Evolutionary conservation across 208 protist genomes (phyloP).

Genomic region (Acanthamoeba culbertsoni): DNA sequence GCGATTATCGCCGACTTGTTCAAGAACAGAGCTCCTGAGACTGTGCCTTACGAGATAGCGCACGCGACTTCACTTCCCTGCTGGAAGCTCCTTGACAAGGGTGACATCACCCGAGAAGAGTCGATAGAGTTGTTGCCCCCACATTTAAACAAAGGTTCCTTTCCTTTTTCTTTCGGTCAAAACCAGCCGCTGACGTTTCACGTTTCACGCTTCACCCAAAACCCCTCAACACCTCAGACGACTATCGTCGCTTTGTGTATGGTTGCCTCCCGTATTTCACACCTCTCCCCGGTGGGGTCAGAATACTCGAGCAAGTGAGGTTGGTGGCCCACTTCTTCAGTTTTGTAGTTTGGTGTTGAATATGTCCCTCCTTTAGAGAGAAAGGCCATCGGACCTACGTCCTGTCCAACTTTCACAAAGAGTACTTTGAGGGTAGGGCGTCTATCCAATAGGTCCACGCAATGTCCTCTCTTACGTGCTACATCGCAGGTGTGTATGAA

Average conservation of each 20-base stretch:
- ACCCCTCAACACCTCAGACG: no score
- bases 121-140: background rate
- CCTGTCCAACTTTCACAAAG: slow-evolving; percentile 33
- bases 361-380: background rate
- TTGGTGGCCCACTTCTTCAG: background rate
- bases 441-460: background rate
- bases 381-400: slow-evolving; percentile 5
- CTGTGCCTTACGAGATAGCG: background rate
- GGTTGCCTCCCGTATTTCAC: background rate
- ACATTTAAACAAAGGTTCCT: background rate
- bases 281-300: background rate
- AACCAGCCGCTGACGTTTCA: background rate
- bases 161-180: background rate
- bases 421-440: background rate
- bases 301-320: background rate
- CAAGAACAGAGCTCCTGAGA: background rate
- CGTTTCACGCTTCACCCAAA: background rate
- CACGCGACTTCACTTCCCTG: background rate
- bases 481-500: background rate
- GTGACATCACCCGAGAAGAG: slow-evolving; percentile 25
- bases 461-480: no score
- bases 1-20: background rate
- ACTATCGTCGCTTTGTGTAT: background rate
- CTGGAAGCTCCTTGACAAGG: slow-evolving; percentile 49
- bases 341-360: background rate